Evolutionary conservation across 169 alveolate genomes (phyloP).

Genomic region (Theileria sp.): DNA sequence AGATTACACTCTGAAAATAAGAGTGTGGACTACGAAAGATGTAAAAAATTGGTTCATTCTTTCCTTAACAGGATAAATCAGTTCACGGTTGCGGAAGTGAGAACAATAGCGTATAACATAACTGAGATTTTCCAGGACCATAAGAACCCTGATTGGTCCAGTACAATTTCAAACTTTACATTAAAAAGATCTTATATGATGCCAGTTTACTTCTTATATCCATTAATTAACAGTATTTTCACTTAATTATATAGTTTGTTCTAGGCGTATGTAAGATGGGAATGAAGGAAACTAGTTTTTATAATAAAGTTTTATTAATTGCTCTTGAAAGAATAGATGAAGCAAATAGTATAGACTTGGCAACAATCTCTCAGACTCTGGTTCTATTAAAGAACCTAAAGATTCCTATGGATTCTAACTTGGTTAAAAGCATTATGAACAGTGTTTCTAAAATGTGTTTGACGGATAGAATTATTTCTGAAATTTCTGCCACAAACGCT

Average conservation of each 20-base stretch:
- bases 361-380: conserved; percentile 60
- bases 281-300: conserved; percentile 8
- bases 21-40: conserved; percentile 25
- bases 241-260: not conserved
- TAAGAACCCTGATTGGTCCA: conserved; percentile 23
- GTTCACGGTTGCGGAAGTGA: conserved; percentile 58
- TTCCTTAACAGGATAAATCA: conserved; percentile 29
- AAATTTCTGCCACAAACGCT: conserved; percentile 62
- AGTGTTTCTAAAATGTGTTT: conserved; percentile 23
- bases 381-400: conserved; percentile 20
- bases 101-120: conserved; percentile 54
- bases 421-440: conserved; percentile 4
- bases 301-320: conserved; percentile 24
- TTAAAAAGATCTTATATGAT: conserved; percentile 48
- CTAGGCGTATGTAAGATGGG: conserved; percentile 55
- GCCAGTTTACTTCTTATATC: conserved; percentile 54
- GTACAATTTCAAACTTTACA: conserved; percentile 35
- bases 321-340: conserved; percentile 43
- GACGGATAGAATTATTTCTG: conserved; percentile 3
- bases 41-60: conserved; percentile 17
- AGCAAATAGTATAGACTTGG: conserved; percentile 65
- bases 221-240: conserved; percentile 58
- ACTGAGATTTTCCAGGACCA: conserved; percentile 36
- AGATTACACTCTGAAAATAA: conserved; percentile 20
- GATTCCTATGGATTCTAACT: not conserved